Percentiles rank a stretch among this genome's conserved stretches.
phyloP scores from a whole-genome alignment of 176 grass and related monocot genomes.

The Oryza meridionalis region DNA sequence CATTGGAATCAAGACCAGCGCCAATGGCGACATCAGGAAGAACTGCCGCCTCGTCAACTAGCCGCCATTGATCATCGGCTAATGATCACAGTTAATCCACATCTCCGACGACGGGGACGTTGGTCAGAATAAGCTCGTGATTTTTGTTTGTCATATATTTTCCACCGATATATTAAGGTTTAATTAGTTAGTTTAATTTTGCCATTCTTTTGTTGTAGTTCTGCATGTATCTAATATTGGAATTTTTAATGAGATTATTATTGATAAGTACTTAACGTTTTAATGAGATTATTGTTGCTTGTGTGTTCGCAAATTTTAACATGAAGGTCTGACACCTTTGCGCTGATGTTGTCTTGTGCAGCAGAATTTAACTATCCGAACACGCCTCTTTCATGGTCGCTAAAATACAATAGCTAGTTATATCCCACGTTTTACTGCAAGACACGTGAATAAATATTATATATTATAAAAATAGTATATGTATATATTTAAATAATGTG shows the following conservation, averaged over 20 bases:
- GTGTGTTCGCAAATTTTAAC: no score
- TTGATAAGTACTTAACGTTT: no score
- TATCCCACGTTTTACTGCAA: no score
- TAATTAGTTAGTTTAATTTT: neutral
- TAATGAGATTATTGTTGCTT: no score
- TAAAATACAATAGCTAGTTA: no score
- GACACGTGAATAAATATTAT: no score
- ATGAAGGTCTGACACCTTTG: no score
- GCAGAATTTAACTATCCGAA: no score
- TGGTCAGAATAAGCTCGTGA: conserved; percentile 1
- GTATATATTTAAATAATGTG: no score
- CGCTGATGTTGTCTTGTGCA: no score
- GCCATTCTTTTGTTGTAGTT: neutral
- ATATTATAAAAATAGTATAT: no score
- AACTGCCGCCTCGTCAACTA: conserved; percentile 33
- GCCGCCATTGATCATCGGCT: neutral
- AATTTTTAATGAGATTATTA: neutral
- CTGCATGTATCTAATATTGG: neutral
- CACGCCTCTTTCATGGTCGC: no score
- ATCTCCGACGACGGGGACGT: neutral
- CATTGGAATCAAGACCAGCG: neutral
- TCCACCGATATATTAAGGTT: neutral
- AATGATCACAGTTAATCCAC: neutral
- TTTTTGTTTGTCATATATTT: neutral
- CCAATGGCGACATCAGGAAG: conserved; percentile 42